Base-by-base conservation (phyloP, 768 basidiomycete species). In the Kwoniella shandongensis region DNA sequence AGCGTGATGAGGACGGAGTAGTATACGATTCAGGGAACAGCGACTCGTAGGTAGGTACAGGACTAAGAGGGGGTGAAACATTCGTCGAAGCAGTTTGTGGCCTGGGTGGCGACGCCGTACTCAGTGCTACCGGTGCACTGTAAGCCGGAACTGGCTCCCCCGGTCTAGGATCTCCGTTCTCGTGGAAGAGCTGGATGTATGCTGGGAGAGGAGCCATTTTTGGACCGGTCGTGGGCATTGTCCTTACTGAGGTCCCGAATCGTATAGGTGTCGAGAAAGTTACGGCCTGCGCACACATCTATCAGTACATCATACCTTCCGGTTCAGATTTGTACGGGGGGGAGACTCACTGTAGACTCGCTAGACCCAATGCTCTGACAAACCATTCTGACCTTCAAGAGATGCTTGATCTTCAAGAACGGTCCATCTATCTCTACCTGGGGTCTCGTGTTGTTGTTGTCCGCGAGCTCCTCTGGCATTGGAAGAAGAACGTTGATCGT, bases 401-500 rank as follows among this genome's bases (percentile, higher is more conserved):
- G 61, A 59, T 76, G 75, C 52, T 64, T 67, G 50, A 76, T 63
- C 13, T 60, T 48, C 22, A 70, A 26, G 46, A 73, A 73, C 1
- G 75, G 75, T 35, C 65, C 63, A 29, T 74, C 72, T 32, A 69
- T 42, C 36, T 73, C 75, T 4, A 66, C 23, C 30, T 64, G 57
- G 4, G 73, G 73, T 35, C 56, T 60, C 6, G 40, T 46, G 29
- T 44, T 46, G 4, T 32, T 41, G 22, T 50, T 53, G 27, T 55
- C 49, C 1, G 36, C 53, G 23, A 48, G 30, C 20, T n/a, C 41
- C 5, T 51, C 51, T 17, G 74, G 70, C 70, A 76, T 69, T 2
- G 75, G 75, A n/a, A 76, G 53, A 18, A 70, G 61, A 20, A 75
- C 65, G 44, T 75, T 73, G 50, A 76, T 65, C 44, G 69, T 74